These are phyloP conservation scores for Vaccinium macrocarpon DNA, from an alignment of 148 eudicot species.

Conservation along the genomic window DNA sequence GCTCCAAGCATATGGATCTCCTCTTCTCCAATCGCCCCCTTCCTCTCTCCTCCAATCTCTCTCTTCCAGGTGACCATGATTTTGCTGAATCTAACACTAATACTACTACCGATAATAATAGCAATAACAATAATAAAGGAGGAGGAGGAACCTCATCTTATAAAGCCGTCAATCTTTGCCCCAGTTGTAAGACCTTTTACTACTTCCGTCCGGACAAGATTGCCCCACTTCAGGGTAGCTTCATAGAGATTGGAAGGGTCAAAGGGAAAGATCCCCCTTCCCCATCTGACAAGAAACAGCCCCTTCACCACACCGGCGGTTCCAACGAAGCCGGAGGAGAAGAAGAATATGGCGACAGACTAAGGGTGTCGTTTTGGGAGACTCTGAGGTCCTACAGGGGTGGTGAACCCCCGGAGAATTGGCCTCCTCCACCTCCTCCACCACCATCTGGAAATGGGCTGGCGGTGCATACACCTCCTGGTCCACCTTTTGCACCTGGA, in stretches of 20 bases:
- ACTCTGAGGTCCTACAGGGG: slow-evolving; percentile 42
- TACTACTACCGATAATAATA: neutral
- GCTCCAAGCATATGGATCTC: slow-evolving; percentile 63
- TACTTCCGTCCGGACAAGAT: slow-evolving; percentile 52
- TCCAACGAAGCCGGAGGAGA: slow-evolving; percentile 4
- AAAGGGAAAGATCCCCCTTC: slow-evolving; percentile 17
- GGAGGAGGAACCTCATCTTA: slow-evolving; percentile 18
- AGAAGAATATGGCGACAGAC: slow-evolving; percentile 25
- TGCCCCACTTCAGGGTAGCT: slow-evolving; percentile 70
- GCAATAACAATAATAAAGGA: neutral
- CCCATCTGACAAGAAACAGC: slow-evolving; percentile 12
- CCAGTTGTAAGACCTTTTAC: slow-evolving; percentile 71
- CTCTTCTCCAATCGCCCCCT: slow-evolving; percentile 35
- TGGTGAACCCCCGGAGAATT: slow-evolving; percentile 48
- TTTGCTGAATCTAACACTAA: neutral
- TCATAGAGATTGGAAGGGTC: slow-evolving; percentile 56
- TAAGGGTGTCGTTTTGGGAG: slow-evolving; percentile 59
- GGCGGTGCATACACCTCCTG: slow-evolving; percentile 66
- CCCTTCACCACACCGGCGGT: neutral
- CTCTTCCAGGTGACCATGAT: slow-evolving; percentile 9
- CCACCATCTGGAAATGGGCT: slow-evolving; percentile 43
- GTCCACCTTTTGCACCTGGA: slow-evolving; percentile 72
- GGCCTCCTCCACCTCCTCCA: slow-evolving; percentile 25
- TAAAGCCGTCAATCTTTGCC: slow-evolving; percentile 61
- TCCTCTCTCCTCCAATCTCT: slow-evolving; percentile 14